Evolutionary conservation across 2,329 filamentous ascomycete genomes (phyloP).

Genomic region (Ceratocystis albifundus): DNA sequence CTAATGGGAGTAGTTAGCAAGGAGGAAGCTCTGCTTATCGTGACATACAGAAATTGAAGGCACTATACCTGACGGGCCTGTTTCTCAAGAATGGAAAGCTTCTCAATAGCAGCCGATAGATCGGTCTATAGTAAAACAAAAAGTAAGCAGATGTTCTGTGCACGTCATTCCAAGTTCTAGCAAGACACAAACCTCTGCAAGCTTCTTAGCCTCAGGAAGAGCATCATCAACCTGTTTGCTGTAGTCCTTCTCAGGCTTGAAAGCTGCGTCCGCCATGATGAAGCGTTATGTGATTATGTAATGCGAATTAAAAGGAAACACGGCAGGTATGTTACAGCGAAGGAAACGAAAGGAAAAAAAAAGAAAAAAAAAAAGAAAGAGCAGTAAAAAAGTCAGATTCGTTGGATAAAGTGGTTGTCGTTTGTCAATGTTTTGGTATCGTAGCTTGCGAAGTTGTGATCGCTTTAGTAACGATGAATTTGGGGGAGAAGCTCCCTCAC

Average conservation of each 20-base stretch:
- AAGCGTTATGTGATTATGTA: slow-evolving; percentile 12
- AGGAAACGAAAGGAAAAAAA: not conserved
- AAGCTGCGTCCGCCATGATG: slow-evolving; percentile 64
- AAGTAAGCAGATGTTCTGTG: not conserved
- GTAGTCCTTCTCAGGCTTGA: slow-evolving; percentile 98
- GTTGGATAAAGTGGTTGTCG: slow-evolving; percentile 4
- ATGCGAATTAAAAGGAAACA: not conserved
- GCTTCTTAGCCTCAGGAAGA: slow-evolving; percentile 79
- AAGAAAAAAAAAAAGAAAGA: not conserved
- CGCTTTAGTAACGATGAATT: not conserved
- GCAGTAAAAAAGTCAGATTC: not conserved
- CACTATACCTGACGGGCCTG: slow-evolving; percentile 77
- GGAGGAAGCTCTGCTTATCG: slow-evolving; percentile 23
- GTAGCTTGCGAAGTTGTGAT: slow-evolving; percentile 5
- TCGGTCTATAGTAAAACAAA: slow-evolving; percentile 45
- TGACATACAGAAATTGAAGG: slow-evolving; percentile 22
- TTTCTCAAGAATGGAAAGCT: slow-evolving; percentile 84
- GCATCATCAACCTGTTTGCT: slow-evolving; percentile 88
- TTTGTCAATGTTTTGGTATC: slow-evolving; percentile 5
- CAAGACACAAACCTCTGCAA: slow-evolving; percentile 61
- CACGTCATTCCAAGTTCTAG: not conserved
- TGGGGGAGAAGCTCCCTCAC: not conserved
- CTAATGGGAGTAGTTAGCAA: slow-evolving; percentile 38
- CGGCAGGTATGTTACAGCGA: not conserved
- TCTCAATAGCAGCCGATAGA: slow-evolving; percentile 80